These are phyloP conservation scores for Boletellus ananas DNA, from an alignment of 768 basidiomycete species.

Conservation along the genomic window DNA sequence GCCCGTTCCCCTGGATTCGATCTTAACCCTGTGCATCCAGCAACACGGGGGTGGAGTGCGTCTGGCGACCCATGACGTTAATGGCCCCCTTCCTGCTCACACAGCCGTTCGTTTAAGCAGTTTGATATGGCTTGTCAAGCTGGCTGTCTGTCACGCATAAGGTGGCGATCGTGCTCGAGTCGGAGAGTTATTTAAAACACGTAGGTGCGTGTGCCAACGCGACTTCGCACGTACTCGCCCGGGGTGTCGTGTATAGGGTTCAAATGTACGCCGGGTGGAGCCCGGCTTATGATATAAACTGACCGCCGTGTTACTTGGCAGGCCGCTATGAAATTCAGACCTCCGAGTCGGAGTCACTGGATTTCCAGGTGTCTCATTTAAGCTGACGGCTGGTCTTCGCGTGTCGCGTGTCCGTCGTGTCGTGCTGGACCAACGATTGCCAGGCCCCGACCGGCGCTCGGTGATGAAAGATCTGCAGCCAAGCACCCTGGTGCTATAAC, in stretches of 20 bases:
- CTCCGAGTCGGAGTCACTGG: slow-evolving; percentile 33
- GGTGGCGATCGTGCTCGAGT: slow-evolving; percentile 24
- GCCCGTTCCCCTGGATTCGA: slow-evolving; percentile 14
- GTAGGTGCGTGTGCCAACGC: slow-evolving; percentile 26
- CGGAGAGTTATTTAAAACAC: slow-evolving; percentile 26
- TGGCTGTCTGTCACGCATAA: slow-evolving; percentile 27
- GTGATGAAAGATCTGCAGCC: slow-evolving; percentile 35
- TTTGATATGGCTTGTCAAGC: slow-evolving; percentile 32
- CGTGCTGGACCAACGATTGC: slow-evolving; percentile 31
- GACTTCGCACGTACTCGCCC: slow-evolving; percentile 4
- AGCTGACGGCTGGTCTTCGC: slow-evolving; percentile 21
- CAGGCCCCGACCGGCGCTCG: slow-evolving; percentile 30
- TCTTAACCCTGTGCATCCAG: slow-evolving; percentile 29
- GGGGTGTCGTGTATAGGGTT: slow-evolving; percentile 17
- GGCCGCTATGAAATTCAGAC: slow-evolving; percentile 39
- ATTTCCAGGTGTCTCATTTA: slow-evolving; percentile 25
- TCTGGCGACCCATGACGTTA: slow-evolving; percentile 14
- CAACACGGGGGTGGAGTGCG: slow-evolving; percentile 33
- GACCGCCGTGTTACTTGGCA: slow-evolving; percentile 21
- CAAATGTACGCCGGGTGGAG: slow-evolving; percentile 22
- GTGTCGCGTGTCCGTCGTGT: slow-evolving; percentile 13
- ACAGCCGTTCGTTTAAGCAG: slow-evolving; percentile 15
- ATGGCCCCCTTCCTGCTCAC: slow-evolving; percentile 3
- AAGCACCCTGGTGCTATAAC: slow-evolving; percentile 24
- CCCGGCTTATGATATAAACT: slow-evolving; percentile 7